Conservation (phyloP, 2,329 filamentous ascomycete genomes). For the Fusarium sp. region DNA sequence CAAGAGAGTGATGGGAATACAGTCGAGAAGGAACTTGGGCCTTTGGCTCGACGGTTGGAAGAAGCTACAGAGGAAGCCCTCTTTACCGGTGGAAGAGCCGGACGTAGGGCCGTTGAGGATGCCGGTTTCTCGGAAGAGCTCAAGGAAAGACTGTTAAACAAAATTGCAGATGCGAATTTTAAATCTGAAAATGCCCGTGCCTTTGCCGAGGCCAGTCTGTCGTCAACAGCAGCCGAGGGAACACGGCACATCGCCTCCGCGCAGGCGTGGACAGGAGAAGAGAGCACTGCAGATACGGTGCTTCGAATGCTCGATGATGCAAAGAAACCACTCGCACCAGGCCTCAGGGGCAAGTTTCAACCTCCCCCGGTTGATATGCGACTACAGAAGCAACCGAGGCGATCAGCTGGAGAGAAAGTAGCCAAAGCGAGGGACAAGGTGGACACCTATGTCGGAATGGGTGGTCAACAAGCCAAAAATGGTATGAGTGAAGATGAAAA, state of each 20-base stretch:
- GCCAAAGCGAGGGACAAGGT: constrained; percentile 67
- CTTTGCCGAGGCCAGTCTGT: constrained; percentile 59
- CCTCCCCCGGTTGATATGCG: constrained; percentile 64
- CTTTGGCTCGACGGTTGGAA: constrained; percentile 66
- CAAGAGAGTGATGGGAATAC: neutral
- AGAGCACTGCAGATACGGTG: constrained; percentile 77
- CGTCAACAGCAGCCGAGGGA: constrained; percentile 70
- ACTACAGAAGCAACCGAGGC: constrained; percentile 51
- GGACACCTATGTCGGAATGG: constrained; percentile 59
- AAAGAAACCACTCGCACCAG: constrained; percentile 71
- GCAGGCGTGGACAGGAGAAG: constrained; percentile 80
- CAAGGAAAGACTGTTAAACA: constrained; percentile 65
- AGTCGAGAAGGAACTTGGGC: constrained; percentile 46
- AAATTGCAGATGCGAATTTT: constrained; percentile 65
- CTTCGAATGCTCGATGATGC: constrained; percentile 87
- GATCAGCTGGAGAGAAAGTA: constrained; percentile 57
- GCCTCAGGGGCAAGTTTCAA: constrained; percentile 57
- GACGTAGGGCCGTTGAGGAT: constrained; percentile 67
- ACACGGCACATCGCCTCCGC: constrained; percentile 74
- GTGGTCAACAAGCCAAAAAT: constrained; percentile 58
- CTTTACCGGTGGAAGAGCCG: constrained; percentile 65
- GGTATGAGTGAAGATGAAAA: constrained; percentile 75
- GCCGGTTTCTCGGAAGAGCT: constrained; percentile 72
- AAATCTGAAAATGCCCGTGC: constrained; percentile 58
- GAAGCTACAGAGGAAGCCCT: constrained; percentile 72